Conservation (phyloP, 805 yeast species). For the Candida qinlingensis region DNA sequence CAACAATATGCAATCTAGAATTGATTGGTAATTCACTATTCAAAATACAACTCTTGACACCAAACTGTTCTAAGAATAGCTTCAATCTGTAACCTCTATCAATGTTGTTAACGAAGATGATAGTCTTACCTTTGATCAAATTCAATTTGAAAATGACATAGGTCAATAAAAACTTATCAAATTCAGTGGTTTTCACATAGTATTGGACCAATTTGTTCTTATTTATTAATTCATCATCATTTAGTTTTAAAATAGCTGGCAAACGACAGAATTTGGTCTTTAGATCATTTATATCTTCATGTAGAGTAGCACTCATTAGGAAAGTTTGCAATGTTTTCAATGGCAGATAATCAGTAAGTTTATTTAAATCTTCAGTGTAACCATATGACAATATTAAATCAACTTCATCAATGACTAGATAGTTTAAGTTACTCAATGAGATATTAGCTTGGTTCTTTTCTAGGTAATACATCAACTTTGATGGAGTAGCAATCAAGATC, state of each 20-base stretch:
- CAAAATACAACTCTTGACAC: conserved; percentile 79
- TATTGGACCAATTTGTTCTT: conserved; percentile 70
- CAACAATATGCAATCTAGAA: conserved; percentile 91
- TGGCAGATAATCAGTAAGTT: conserved; percentile 61
- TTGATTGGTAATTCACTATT: conserved; percentile 91
- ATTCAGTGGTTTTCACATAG: conserved; percentile 80
- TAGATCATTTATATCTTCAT: conserved; percentile 74
- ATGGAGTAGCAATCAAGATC: conserved; percentile 81
- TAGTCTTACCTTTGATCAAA: conserved; percentile 84
- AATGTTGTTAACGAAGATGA: conserved; percentile 86
- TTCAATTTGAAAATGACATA: conserved; percentile 89
- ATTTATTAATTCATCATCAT: conserved; percentile 55
- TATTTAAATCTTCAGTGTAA: conserved; percentile 75
- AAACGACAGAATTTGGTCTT: conserved; percentile 73
- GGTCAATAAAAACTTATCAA: conserved; percentile 85
- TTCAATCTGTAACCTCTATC: conserved; percentile 94
- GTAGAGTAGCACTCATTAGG: conserved; percentile 93
- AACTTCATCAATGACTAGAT: conserved; percentile 89
- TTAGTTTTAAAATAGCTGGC: conserved; percentile 77
- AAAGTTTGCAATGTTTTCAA: conserved; percentile 77
- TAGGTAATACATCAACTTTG: conserved; percentile 56
- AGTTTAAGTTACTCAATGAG: conserved; percentile 52
- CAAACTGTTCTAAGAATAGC: conserved; percentile 90
- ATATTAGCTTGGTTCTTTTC: conserved; percentile 43
- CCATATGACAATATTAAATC: conserved; percentile 89